Conservation (phyloP, 768 basidiomycete genomes). For the Podaxis sp. region DNA sequence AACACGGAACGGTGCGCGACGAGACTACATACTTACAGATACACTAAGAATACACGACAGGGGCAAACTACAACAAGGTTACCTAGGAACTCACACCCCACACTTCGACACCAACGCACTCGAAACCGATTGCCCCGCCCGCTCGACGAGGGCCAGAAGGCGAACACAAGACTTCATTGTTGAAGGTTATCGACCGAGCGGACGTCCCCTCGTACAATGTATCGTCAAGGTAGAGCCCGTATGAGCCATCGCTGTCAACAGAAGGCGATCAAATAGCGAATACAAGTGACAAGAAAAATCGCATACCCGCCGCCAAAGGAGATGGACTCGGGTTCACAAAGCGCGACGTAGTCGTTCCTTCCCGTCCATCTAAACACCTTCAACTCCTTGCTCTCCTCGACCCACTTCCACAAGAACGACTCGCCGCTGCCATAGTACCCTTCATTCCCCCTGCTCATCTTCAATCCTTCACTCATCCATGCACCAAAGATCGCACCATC, state of each 20-base stretch:
- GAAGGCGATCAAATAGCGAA: slow-evolving; percentile 1
- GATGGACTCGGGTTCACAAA: slow-evolving; percentile 78
- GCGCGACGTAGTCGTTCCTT: slow-evolving; percentile 83
- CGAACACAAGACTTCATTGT: slow-evolving; percentile 78
- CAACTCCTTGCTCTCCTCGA: slow-evolving; percentile 37
- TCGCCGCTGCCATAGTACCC: slow-evolving; percentile 89
- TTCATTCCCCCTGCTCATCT: slow-evolving; percentile 54
- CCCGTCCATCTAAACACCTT: slow-evolving; percentile 83
- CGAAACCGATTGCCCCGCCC: slow-evolving; percentile 60
- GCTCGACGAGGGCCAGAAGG: slow-evolving; percentile 40
- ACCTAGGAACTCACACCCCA: slow-evolving; percentile 67
- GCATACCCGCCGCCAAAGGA: slow-evolving; percentile 93
- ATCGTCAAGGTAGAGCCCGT: slow-evolving; percentile 86
- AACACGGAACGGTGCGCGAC: background rate
- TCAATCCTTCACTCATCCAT: slow-evolving; percentile 76
- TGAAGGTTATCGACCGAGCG: slow-evolving; percentile 82
- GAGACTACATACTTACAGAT: background rate
- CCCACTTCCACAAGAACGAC: slow-evolving; percentile 82
- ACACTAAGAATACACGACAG: background rate
- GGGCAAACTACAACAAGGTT: background rate
- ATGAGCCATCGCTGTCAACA: slow-evolving; percentile 68
- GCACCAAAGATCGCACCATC: slow-evolving; percentile 72
- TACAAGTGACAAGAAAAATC: background rate
- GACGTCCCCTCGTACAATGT: slow-evolving; percentile 82
- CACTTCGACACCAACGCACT: slow-evolving; percentile 89